phyloP scores from a whole-genome alignment of 345 rosid genomes.

The Sonneratia alba region DNA sequence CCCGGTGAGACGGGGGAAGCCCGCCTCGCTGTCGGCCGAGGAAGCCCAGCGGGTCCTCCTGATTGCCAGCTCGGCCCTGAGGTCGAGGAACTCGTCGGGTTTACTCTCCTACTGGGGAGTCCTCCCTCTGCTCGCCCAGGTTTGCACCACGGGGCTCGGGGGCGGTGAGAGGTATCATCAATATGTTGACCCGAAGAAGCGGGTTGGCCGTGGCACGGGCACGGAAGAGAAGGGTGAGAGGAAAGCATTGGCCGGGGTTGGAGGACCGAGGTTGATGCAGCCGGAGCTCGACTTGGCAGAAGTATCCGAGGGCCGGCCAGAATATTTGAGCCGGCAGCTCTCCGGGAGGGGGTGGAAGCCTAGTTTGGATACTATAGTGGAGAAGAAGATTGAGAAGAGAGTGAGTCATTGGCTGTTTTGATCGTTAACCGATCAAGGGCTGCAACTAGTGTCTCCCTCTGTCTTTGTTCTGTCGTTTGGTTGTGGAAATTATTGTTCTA shows the following conservation, averaged over 20 bases:
- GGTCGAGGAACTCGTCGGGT: slow-evolving; percentile 18
- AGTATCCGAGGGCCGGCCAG: slow-evolving; percentile 20
- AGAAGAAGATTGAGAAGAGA: slow-evolving; percentile 49
- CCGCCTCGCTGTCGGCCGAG: slow-evolving; percentile 30
- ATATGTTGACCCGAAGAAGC: neutral
- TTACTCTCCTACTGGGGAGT: slow-evolving; percentile 23
- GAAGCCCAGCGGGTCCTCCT: slow-evolving; percentile 39
- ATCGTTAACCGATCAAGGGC: neutral
- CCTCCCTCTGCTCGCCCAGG: slow-evolving; percentile 40
- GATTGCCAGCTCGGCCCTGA: slow-evolving; percentile 39
- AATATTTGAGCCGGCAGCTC: slow-evolving; percentile 46
- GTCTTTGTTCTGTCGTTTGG: no score
- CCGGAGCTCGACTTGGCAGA: slow-evolving; percentile 7
- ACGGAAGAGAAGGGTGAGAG: slow-evolving; percentile 2
- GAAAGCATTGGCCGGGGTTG: slow-evolving; percentile 8
- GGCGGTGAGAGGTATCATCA: slow-evolving; percentile 2
- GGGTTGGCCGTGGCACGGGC: neutral
- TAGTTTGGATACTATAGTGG: slow-evolving; percentile 64
- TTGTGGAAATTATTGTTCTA: no score
- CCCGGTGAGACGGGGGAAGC: slow-evolving; percentile 43
- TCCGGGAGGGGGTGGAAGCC: slow-evolving; percentile 89
- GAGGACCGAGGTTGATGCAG: neutral
- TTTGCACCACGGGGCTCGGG: slow-evolving; percentile 21
- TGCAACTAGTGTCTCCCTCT: neutral
- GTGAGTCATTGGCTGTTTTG: slow-evolving; percentile 34